Percentiles rank a stretch among this genome's conserved stretches.
These are phyloP conservation scores for Lithospermum erythrorhizon DNA, from an alignment of 257 asterid genomes.

Conservation along the genomic window DNA sequence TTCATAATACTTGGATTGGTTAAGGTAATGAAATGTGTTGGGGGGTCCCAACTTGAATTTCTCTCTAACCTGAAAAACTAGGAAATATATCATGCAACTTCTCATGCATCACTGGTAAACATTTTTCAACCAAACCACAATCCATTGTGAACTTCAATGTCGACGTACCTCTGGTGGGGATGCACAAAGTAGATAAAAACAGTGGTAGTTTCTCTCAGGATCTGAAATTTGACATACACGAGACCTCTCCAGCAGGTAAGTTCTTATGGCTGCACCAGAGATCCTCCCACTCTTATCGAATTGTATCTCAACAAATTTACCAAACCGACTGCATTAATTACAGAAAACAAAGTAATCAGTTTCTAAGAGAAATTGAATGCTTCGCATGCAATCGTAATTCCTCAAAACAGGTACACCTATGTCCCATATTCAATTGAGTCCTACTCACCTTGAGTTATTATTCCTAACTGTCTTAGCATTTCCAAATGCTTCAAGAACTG, in stretches of 20 bases:
- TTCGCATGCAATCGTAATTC: not conserved
- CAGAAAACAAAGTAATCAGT: not conserved
- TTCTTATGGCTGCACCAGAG: slow-evolving; percentile 97
- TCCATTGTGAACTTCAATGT: not conserved
- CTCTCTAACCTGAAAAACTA: slow-evolving; percentile 59
- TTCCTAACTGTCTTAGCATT: slow-evolving; percentile 96
- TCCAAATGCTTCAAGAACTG: slow-evolving; percentile 99
- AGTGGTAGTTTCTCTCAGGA: slow-evolving; percentile 98
- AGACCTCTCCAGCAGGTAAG: slow-evolving; percentile 95
- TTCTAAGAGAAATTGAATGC: not conserved
- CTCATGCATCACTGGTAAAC: not conserved
- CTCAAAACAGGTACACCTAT: not conserved
- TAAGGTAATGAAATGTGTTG: slow-evolving; percentile 74
- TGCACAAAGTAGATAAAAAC: slow-evolving; percentile 95
- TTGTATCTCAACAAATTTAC: slow-evolving; percentile 98
- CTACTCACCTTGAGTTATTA: slow-evolving; percentile 84
- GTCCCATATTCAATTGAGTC: not conserved
- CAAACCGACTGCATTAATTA: slow-evolving; percentile 69
- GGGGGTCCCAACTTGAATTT: slow-evolving; percentile 65
- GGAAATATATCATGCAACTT: slow-evolving; percentile 9
- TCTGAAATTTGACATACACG: slow-evolving; percentile 93
- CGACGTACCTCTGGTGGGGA: slow-evolving; percentile 79
- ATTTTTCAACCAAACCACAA: not conserved
- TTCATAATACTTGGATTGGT: slow-evolving; percentile 75
- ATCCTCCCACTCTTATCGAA: slow-evolving; percentile 94